A percentile compares a stretch with the other conserved stretches of the same genome.
Evolutionary conservation across 345 rosid species (phyloP).

Genomic region (Melaleuca quinquenervia): DNA sequence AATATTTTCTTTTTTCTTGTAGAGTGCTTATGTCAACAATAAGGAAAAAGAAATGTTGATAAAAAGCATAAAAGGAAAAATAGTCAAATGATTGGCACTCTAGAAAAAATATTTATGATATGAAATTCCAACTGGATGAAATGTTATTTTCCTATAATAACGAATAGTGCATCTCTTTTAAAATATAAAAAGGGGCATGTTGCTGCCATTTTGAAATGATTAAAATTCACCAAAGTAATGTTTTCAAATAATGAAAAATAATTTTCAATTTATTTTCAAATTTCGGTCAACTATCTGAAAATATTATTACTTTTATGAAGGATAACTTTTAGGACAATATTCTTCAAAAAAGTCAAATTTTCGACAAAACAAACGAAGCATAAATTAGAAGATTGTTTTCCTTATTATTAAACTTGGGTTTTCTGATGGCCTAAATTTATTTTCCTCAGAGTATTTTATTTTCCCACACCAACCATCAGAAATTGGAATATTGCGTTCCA

Average conservation of each 20-base stretch:
- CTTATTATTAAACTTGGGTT: not conserved
- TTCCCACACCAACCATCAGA: not conserved
- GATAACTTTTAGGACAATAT: not conserved
- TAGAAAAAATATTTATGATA: not conserved
- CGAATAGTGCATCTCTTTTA: not conserved
- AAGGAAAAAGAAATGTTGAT: not conserved
- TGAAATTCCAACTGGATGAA: not conserved
- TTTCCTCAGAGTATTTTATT: not conserved
- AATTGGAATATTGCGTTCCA: not conserved
- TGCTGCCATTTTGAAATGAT: too few species aligned
- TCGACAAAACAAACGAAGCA: not conserved
- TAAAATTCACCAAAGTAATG: too few species aligned
- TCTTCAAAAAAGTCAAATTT: not conserved
- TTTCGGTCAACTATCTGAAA: not conserved
- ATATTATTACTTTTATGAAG: not conserved
- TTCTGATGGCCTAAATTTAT: not conserved
- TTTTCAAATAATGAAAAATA: not conserved
- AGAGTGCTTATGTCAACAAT: not conserved
- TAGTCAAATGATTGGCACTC: not conserved
- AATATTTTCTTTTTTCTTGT: not conserved
- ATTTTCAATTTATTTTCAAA: not conserved
- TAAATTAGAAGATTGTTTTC: not conserved
- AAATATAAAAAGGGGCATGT: too few species aligned
- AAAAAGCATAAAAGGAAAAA: not conserved
- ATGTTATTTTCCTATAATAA: not conserved